phyloP scores from a whole-genome alignment of 495 filamentous ascomycete genomes.

The Penicillium malachiteum region DNA sequence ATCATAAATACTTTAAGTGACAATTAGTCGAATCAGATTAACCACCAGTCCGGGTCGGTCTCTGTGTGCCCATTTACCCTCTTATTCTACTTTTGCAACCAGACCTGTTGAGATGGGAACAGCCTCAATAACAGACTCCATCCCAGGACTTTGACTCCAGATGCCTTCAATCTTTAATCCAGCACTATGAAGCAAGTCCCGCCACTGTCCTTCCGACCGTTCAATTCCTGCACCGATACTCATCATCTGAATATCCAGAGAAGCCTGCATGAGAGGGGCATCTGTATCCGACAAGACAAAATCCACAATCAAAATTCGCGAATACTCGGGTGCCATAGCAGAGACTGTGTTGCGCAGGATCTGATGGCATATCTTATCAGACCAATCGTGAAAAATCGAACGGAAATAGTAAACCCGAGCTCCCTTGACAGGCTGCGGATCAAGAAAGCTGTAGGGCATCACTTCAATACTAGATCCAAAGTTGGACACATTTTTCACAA shows the following conservation, averaged over 20 bases:
- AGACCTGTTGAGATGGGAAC: constrained; percentile 5
- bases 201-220: constrained; percentile 40
- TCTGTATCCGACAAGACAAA: constrained; percentile 39
- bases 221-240: constrained; percentile 42
- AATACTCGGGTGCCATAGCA: constrained; percentile 36
- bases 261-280: constrained; percentile 31
- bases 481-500: constrained; percentile 18
- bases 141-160: constrained; percentile 31
- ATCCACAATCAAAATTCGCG: constrained; percentile 39
- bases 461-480: constrained; percentile 22
- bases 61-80: neutral
- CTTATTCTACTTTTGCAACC: neutral
- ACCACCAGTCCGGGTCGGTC: too few species aligned
- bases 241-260: constrained; percentile 49
- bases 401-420: constrained; percentile 44
- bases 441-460: constrained; percentile 37
- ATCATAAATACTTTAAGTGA: too few species aligned
- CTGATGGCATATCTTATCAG: constrained; percentile 36
- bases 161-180: constrained; percentile 36
- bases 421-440: constrained; percentile 35
- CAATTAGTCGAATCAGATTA: too few species aligned
- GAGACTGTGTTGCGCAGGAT: constrained; percentile 37
- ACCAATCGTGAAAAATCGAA: constrained; percentile 49
- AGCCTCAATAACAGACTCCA: constrained; percentile 41
- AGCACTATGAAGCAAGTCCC: constrained; percentile 27